These are phyloP conservation scores for Boletus subcaerulescens DNA, from an alignment of 768 basidiomycete genomes.

Conservation along the genomic window DNA sequence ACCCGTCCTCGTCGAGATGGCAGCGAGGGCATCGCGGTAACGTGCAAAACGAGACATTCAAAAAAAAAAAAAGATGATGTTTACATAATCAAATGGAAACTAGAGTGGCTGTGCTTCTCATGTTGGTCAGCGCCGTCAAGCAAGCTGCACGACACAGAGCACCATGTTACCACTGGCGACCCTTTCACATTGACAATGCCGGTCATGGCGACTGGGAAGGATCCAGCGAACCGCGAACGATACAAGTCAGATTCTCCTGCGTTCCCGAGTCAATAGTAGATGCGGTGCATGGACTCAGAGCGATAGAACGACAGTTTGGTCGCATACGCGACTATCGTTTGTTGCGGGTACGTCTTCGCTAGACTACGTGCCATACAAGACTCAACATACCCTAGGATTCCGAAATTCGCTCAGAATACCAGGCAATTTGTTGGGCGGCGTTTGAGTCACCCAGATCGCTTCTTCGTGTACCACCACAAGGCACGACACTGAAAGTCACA, in stretches of 20 bases:
- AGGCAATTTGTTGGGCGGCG: constrained; percentile 39
- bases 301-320: constrained; percentile 55
- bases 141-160: constrained; percentile 1
- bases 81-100: constrained; percentile 21
- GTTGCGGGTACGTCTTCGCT: constrained; percentile 35
- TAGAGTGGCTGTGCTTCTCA: constrained; percentile 13
- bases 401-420: constrained; percentile 44
- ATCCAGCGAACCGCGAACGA: constrained; percentile 21
- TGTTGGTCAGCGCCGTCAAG: constrained; percentile 17
- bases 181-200: constrained; percentile 24
- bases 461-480: constrained; percentile 32
- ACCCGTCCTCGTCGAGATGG: constrained; percentile 65
- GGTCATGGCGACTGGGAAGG: constrained; percentile 18
- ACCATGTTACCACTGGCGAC: constrained; percentile 3
- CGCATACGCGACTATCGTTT: constrained; percentile 43
- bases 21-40: constrained; percentile 53
- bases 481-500: constrained; percentile 30
- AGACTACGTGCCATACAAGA: background rate
- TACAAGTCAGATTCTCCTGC: constrained; percentile 41
- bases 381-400: constrained; percentile 39
- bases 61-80: background rate
- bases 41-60: constrained; percentile 37
- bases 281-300: constrained; percentile 49
- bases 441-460: constrained; percentile 46
- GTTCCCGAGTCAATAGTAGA: constrained; percentile 47